These are phyloP conservation scores for Botryotinia globosa DNA, from an alignment of 2,329 filamentous ascomycete species.

Conservation along the genomic window DNA sequence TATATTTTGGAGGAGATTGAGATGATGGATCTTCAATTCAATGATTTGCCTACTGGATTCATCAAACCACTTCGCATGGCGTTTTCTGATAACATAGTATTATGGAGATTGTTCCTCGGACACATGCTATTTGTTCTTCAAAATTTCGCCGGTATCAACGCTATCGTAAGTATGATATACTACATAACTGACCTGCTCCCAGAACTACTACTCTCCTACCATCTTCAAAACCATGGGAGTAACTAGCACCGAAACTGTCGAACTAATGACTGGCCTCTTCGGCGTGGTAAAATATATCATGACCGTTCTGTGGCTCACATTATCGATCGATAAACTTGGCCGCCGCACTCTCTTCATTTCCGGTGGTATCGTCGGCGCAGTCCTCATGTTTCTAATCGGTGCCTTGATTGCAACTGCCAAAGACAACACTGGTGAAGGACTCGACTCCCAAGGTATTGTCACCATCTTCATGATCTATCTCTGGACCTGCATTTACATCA, in stretches of 20 bases:
- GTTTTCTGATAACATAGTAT: conserved; percentile 33
- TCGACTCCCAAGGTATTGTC: conserved; percentile 2
- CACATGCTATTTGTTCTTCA: conserved; percentile 7
- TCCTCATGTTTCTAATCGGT: conserved; percentile 27
- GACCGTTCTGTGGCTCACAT: conserved; percentile 48
- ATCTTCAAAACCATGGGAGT: conserved; percentile 31
- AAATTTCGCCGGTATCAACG: conserved; percentile 12
- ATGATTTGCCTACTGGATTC: conserved; percentile 6
- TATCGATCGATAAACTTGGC: conserved; percentile 59
- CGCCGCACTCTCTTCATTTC: conserved; percentile 46
- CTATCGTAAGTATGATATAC: background rate
- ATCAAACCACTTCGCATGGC: conserved; percentile 69
- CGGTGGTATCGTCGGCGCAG: conserved; percentile 29
- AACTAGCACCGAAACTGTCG: conserved; percentile 25
- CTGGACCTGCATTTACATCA: conserved; percentile 29
- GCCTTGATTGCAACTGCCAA: background rate
- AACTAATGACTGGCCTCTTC: conserved; percentile 29
- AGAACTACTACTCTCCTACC: conserved; percentile 31
- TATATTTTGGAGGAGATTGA: conserved; percentile 74
- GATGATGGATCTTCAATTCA: conserved; percentile 65
- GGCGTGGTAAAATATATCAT: conserved; percentile 28
- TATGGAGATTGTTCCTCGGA: conserved; percentile 4
- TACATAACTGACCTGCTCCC: background rate
- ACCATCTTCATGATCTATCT: conserved; percentile 6
- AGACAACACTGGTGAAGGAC: background rate